Evolutionary conservation across 192 early-diverging fungal species (phyloP).

Genomic region (Jimgerdemannia flammicorona): DNA sequence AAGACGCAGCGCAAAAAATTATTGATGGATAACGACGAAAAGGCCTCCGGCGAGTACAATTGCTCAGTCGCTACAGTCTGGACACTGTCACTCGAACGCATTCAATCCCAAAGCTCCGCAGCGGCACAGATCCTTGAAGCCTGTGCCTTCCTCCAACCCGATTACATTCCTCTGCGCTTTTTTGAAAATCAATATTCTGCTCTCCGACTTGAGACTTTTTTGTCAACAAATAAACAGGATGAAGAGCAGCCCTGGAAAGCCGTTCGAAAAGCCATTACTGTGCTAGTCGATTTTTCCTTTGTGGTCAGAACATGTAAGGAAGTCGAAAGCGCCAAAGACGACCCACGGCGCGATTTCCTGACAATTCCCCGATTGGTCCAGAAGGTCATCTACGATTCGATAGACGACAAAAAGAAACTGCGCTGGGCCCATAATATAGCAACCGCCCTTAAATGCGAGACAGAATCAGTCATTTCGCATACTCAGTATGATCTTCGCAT

Average conservation of each 20-base stretch:
- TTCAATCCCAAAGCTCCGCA: background rate
- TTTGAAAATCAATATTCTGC: background rate
- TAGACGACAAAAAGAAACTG: too few relatives aligned
- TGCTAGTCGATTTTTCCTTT: background rate
- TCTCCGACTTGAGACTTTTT: background rate
- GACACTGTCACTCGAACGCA: background rate
- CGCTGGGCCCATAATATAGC: too few relatives aligned
- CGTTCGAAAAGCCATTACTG: background rate
- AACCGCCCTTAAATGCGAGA: too few relatives aligned
- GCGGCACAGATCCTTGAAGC: background rate
- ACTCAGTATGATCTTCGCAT: too few relatives aligned
- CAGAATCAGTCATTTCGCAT: too few relatives aligned
- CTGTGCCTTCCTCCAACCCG: background rate
- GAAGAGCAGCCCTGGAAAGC: background rate
- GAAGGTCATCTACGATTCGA: too few relatives aligned
- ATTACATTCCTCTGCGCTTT: background rate
- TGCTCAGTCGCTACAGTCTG: background rate
- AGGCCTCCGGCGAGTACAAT: background rate
- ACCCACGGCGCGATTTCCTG: too few relatives aligned
- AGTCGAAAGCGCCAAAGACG: too few relatives aligned
- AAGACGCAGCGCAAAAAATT: background rate
- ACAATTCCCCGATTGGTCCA: too few relatives aligned
- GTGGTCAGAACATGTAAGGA: background rate
- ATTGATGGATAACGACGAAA: background rate
- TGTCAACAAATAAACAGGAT: background rate